phyloP scores from a whole-genome alignment of 495 filamentous ascomycete species.

The Daldinia decipiens region DNA sequence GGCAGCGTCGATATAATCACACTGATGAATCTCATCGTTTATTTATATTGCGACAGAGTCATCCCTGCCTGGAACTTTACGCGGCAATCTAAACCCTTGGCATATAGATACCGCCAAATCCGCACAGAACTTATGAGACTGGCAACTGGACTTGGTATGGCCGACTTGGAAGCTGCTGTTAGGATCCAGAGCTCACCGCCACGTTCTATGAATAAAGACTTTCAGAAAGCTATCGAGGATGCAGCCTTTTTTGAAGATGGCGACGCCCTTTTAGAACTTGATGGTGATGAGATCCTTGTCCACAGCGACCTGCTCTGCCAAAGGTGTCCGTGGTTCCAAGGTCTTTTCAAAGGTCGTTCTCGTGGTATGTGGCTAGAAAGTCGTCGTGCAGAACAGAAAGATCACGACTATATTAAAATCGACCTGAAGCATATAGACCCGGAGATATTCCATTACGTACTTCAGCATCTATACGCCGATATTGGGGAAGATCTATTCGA shows the following conservation, averaged over 20 bases:
- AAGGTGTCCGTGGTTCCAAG: slow-evolving; percentile 91
- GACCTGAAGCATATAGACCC: slow-evolving; percentile 84
- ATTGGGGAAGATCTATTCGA: slow-evolving; percentile 84
- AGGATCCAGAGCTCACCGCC: slow-evolving; percentile 74
- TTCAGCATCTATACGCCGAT: slow-evolving; percentile 87
- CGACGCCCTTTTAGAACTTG: slow-evolving; percentile 81
- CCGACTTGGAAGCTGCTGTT: slow-evolving; percentile 75
- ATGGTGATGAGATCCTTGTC: slow-evolving; percentile 69
- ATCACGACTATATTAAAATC: slow-evolving; percentile 69
- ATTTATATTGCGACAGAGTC: slow-evolving; percentile 80
- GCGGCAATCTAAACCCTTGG: slow-evolving; percentile 68
- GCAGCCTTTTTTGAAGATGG: slow-evolving; percentile 74
- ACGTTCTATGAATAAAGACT: slow-evolving; percentile 71
- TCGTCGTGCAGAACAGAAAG: slow-evolving; percentile 62
- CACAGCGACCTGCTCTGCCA: slow-evolving; percentile 83
- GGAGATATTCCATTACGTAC: slow-evolving; percentile 77
- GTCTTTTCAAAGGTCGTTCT: slow-evolving; percentile 86
- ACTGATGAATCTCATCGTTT: slow-evolving; percentile 80
- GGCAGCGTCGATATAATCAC: slow-evolving; percentile 75
- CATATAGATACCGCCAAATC: slow-evolving; percentile 77
- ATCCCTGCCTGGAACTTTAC: slow-evolving; percentile 87
- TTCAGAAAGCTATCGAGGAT: slow-evolving; percentile 72
- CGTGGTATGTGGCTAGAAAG: slow-evolving; percentile 81
- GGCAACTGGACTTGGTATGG: slow-evolving; percentile 72
- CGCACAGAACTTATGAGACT: slow-evolving; percentile 85